phyloP scores from a whole-genome alignment of 495 filamentous ascomycete species.

The Geopyxis carbonaria region DNA sequence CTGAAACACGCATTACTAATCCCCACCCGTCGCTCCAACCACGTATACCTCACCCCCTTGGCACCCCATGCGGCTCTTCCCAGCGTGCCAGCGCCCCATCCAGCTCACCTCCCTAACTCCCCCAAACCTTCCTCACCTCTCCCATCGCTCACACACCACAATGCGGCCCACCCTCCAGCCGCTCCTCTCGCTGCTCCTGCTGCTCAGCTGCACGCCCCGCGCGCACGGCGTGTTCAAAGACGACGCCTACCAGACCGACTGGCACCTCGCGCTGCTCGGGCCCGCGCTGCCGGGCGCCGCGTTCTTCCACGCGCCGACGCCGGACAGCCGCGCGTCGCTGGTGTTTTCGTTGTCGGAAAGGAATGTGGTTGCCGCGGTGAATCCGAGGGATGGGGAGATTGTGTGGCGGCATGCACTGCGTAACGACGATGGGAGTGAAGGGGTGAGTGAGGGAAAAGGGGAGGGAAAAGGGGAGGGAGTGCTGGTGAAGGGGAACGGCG shows the following conservation, averaged over 20 bases:
- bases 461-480: too few relatives aligned
- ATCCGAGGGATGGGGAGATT: slow-evolving; percentile 65
- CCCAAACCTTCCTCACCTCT: too few relatives aligned
- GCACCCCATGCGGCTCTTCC: too few relatives aligned
- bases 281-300: slow-evolving; percentile 62
- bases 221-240: slow-evolving; percentile 63
- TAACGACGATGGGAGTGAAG: slow-evolving; percentile 25
- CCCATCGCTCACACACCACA: too few relatives aligned
- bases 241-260: slow-evolving; percentile 83
- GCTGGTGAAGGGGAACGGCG: slow-evolving; percentile 54
- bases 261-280: slow-evolving; percentile 78
- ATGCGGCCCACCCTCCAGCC: too few relatives aligned
- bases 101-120: too few relatives aligned
- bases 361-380: slow-evolving; percentile 67
- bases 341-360: slow-evolving; percentile 80
- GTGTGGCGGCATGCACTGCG: slow-evolving; percentile 69
- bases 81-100: too few relatives aligned
- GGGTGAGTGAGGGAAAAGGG: too few relatives aligned
- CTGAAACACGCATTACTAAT: too few relatives aligned
- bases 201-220: slow-evolving; percentile 13
- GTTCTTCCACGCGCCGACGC: slow-evolving; percentile 80
- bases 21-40: too few relatives aligned
- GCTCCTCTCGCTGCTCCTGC: slow-evolving; percentile 9
- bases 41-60: too few relatives aligned
- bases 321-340: slow-evolving; percentile 66